Conservation (phyloP, 2,329 filamentous ascomycete genomes). For the Sclerotinia glacialis region DNA sequence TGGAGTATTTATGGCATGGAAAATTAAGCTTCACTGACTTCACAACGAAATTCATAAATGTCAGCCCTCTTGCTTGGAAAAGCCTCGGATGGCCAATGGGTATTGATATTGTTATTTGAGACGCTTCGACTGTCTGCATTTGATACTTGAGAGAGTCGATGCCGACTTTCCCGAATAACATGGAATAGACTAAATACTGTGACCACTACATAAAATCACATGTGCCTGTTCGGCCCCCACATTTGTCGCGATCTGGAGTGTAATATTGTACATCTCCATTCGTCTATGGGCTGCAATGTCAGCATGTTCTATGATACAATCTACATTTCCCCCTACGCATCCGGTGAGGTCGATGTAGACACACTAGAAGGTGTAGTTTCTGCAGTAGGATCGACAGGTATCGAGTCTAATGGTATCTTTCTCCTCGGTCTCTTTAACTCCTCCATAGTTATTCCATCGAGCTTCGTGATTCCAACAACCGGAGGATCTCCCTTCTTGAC, state of each 20-base stretch:
- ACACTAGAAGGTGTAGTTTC: slow-evolving; percentile 27
- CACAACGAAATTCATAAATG: not conserved
- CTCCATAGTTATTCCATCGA: slow-evolving; percentile 77
- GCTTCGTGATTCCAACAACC: slow-evolving; percentile 87
- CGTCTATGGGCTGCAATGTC: not conserved
- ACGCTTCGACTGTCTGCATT: not conserved
- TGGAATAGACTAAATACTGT: not conserved
- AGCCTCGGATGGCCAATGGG: not conserved
- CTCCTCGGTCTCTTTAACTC: slow-evolving; percentile 78
- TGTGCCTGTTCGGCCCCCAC: too few relatives aligned
- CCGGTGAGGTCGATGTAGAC: slow-evolving; percentile 34
- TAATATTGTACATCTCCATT: slow-evolving; percentile 12
- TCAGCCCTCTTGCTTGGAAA: not conserved
- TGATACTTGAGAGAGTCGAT: not conserved
- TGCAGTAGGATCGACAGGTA: slow-evolving; percentile 27
- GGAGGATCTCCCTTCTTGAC: slow-evolving; percentile 88
- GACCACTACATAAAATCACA: not conserved
- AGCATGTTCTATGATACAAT: slow-evolving; percentile 20
- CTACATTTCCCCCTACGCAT: slow-evolving; percentile 28
- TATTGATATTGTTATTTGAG: not conserved
- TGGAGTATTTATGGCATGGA: not conserved
- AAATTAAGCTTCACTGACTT: not conserved
- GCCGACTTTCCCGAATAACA: not conserved
- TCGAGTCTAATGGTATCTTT: slow-evolving; percentile 34
- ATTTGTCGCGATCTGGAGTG: not conserved